These are phyloP conservation scores for Sanguinoderma infundibulare DNA, from an alignment of 1,284 basidiomycete species.

Conservation along the genomic window DNA sequence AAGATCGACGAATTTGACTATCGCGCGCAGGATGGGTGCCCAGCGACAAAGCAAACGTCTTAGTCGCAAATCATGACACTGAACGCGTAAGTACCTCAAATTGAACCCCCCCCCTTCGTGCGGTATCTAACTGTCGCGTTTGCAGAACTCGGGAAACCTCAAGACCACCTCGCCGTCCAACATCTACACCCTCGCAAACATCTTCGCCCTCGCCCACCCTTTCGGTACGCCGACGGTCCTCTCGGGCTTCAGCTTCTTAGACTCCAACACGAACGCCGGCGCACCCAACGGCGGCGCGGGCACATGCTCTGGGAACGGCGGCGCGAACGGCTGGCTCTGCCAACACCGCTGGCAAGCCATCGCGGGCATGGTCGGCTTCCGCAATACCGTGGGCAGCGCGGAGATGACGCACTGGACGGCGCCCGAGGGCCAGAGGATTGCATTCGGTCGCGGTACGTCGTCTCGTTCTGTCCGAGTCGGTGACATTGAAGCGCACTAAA, in stretches of 20 bases:
- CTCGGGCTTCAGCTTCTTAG: constrained; percentile 55
- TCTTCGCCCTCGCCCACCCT: constrained; percentile 70
- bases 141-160: constrained; percentile 55
- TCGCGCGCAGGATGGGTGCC: constrained; percentile 56
- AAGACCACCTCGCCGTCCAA: constrained; percentile 66
- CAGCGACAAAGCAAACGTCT: constrained; percentile 60
- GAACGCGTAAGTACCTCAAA: constrained; percentile 52
- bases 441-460: constrained; percentile 60
- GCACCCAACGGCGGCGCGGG: constrained; percentile 52
- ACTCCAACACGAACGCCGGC: constrained; percentile 53
- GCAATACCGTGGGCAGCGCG: constrained; percentile 58
- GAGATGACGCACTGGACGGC: constrained; percentile 60
- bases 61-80: constrained; percentile 73
- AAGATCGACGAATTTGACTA: not conserved
- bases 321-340: constrained; percentile 60
- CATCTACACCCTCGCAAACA: constrained; percentile 59
- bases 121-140: not conserved
- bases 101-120: not conserved
- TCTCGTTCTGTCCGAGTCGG: not conserved
- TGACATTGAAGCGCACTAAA: not conserved
- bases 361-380: constrained; percentile 66
- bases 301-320: constrained; percentile 54
- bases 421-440: constrained; percentile 58
- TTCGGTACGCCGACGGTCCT: constrained; percentile 70
- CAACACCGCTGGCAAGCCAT: constrained; percentile 67